Evolutionary conservation across 208 protist species (phyloP).

Genomic region (Herpetomonas samuelpessoai): DNA sequence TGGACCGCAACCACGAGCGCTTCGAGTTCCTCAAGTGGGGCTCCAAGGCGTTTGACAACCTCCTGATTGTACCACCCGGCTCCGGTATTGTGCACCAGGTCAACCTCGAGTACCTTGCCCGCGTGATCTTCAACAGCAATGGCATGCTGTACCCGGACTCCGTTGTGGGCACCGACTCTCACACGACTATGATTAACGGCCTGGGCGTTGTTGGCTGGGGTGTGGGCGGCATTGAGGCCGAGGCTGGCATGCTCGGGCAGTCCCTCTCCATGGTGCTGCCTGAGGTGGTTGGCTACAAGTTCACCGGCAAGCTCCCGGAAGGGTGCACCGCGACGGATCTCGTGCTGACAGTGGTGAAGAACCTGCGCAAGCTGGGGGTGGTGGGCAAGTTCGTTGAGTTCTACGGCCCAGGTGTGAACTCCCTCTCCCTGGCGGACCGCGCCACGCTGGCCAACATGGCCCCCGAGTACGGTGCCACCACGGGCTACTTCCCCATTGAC

Average conservation of each 20-base stretch:
- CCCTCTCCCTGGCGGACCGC: conserved; percentile 92
- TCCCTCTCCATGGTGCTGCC: conserved; percentile 95
- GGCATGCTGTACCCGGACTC: conserved; percentile 96
- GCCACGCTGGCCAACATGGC: conserved; percentile 97
- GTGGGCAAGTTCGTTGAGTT: conserved; percentile 98
- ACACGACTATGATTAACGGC: conserved; percentile 97
- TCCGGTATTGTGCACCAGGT: conserved; percentile 98
- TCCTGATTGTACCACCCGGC: conserved; percentile 96
- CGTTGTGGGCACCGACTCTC: conserved; percentile 96
- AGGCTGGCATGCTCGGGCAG: conserved; percentile 96
- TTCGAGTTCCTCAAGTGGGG: conserved; percentile 98
- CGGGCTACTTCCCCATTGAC: conserved; percentile 97
- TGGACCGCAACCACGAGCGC: conserved; percentile 95
- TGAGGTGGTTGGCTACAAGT: conserved; percentile 94
- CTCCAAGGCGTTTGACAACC: conserved; percentile 92
- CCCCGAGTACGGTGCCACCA: conserved; percentile 96
- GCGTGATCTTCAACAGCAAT: conserved; percentile 91
- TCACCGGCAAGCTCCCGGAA: conserved; percentile 90
- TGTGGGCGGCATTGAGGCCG: conserved; percentile 97
- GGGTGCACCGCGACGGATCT: conserved; percentile 96
- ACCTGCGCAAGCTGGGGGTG: conserved; percentile 93
- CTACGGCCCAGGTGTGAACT: conserved; percentile 91
- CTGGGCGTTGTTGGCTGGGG: conserved; percentile 95
- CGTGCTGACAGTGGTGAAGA: conserved; percentile 93
- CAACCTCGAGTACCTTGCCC: conserved; percentile 97